Base-by-base conservation (phyloP, 192 early-diverging fungal species). In the Coemansia sp. region DNA sequence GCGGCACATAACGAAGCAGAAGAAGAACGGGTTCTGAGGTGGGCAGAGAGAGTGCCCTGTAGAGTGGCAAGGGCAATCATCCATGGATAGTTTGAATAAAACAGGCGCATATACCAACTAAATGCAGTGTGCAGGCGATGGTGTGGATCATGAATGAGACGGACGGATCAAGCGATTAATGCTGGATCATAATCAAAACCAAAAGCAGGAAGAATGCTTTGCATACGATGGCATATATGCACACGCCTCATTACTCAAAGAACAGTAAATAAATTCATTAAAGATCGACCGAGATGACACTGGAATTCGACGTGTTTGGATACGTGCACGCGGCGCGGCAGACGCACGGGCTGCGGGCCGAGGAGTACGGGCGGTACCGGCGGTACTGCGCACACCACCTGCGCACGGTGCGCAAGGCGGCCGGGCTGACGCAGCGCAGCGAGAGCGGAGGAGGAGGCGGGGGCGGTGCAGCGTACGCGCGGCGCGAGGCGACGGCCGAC, bases 311-410 rank as follows among this genome's bases (percentile, higher is more conserved):
- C 24, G 57, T 78, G 30, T 68, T 78, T 25, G 65, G 51, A 24
- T 78, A 71, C 62, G 41, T 78, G 15, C 66, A 71, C 37, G 62
- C 44, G 18, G 42, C 68, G 47, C 69, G 75, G 5, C 69, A 71
- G 57, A 59, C 64, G 22, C 59, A 78, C 43, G 75, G 75, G 1
- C 37, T 68, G 44, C 61, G 69, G 7, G 65, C 61, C 13, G 57
- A 78, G 43, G 75, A 78, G 49, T 78, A 72, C 61, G 27, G 40
- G 59, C 64, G 64, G 7, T 78, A 78, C 62, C 69, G 75, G 9
- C 75, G 69, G 15, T 72, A 49, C 58, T 78, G 75, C 40, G 61
- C 61, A 10, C 55, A 64, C 47, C 69, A 57, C n/a, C 61, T 78
- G 25, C 74, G 55, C 41, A 61, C 57, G 18, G 74, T 71, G 56